Base-by-base conservation (phyloP, 352 stramenopile species). In the Globisporangium heterothallicum region DNA sequence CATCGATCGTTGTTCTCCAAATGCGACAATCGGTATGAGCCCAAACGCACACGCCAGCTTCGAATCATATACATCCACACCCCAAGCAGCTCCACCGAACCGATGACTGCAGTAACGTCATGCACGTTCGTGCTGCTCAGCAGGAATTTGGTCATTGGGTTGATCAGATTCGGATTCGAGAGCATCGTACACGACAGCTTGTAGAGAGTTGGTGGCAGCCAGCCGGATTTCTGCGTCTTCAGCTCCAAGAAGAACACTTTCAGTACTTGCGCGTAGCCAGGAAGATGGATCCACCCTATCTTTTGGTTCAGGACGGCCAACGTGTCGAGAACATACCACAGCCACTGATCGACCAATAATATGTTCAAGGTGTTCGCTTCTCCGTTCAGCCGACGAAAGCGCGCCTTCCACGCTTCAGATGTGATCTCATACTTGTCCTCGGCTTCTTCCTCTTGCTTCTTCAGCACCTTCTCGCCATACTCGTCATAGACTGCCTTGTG, bases 51-150 rank as follows among this genome's bases (percentile, higher is more conserved):
- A 34, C 84, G 84, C 84, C 84, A 95, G 63, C 80, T 93, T 77
- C 84, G 77, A 58, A 95, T 95, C 83, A 95, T 94, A 54, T 95
- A 94, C 83, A 95, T 92, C 84, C 84, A 95, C 7, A 95, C 84
- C 10, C 84, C 84, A 10, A 95, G 71, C 19, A 95, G 71, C 53
- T 95, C 84, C 4, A 95, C 81, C 0, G 83, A 80, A 43, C 83
- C 84, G 29, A 93, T 95, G 6, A 95, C 84, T 6, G 80, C 84
- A 0, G 84, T 90, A 2, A 94, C 81, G 55, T 95, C 84, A 53
- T 95, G 84, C 4, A 95, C 83, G 32, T 74, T 95, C 7, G 84
- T 95, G 44, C 78, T 91, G 56, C 80, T 91, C 13, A 95, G 48
- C 36, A 95, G 49, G 42, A 95, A 94, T 58, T 89, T 95, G 43